A percentile compares a stretch with the other conserved stretches of the same genome.
These are phyloP conservation scores for Exophiala aquamarina DNA, from an alignment of 2,329 filamentous ascomycete species.

Conservation along the genomic window DNA sequence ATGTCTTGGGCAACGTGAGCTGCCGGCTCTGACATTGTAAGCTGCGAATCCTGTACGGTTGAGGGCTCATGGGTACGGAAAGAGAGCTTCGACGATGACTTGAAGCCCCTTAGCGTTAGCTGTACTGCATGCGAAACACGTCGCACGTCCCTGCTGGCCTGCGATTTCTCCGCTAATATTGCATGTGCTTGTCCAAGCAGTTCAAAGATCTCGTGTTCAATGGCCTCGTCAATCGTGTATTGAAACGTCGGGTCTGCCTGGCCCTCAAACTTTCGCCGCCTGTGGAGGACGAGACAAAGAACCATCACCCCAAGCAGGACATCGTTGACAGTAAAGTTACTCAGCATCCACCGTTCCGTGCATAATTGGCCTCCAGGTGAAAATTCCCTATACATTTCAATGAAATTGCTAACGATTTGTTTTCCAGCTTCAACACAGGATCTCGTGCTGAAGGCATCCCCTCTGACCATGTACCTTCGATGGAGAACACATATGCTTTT, in stretches of 20 bases:
- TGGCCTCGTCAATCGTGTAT: constrained; percentile 13
- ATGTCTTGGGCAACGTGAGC: background rate
- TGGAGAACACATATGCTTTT: constrained; percentile 55
- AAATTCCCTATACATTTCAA: constrained; percentile 51
- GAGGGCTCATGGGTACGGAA: background rate
- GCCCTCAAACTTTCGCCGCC: background rate
- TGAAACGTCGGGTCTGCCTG: constrained; percentile 2
- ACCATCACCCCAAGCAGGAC: constrained; percentile 63
- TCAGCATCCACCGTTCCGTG: constrained; percentile 57
- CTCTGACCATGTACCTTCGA: constrained; percentile 48
- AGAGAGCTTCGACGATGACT: background rate
- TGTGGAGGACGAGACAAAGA: constrained; percentile 48
- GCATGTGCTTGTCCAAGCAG: constrained; percentile 18
- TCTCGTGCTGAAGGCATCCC: constrained; percentile 44
- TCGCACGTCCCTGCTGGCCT: constrained; percentile 20
- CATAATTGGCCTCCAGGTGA: constrained; percentile 56
- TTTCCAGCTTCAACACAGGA: constrained; percentile 50
- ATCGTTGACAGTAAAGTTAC: constrained; percentile 59
- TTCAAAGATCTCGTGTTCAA: constrained; percentile 9
- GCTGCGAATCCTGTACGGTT: background rate
- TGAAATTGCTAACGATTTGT: constrained; percentile 49
- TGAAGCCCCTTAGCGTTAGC: constrained; percentile 15
- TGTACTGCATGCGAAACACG: constrained; percentile 24
- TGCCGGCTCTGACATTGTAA: background rate
- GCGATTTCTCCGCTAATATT: constrained; percentile 24